Conservation (phyloP, 116 monocot genomes). For the Thalassia testudinum region DNA sequence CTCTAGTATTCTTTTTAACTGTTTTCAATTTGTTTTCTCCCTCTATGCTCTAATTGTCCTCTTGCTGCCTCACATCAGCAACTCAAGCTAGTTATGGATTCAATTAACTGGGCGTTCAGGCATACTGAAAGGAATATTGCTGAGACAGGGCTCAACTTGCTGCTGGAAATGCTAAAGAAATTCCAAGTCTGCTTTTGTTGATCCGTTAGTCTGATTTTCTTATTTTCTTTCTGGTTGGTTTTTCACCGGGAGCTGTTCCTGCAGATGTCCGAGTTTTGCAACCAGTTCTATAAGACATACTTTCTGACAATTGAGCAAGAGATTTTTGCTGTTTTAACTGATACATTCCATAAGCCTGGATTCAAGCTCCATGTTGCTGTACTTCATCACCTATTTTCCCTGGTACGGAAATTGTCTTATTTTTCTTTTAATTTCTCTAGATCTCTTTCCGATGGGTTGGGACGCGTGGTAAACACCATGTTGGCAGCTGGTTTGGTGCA, state of each 20-base stretch:
- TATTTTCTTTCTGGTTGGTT: neutral
- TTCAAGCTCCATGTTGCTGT: conserved; percentile 93
- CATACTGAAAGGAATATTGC: conserved; percentile 99
- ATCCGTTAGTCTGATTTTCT: neutral
- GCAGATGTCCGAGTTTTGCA: conserved; percentile 78
- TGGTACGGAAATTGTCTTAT: conserved; percentile 27
- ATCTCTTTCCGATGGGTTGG: no score
- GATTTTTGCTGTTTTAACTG: conserved; percentile 95
- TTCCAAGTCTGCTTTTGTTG: conserved; percentile 46
- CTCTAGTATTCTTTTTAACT: neutral
- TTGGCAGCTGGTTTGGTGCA: no score
- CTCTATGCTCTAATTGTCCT: neutral
- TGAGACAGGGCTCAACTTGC: conserved; percentile 88
- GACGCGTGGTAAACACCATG: no score
- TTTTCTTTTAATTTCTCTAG: neutral
- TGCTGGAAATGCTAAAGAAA: conserved; percentile 86
- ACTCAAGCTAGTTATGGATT: conserved; percentile 94
- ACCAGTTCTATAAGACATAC: conserved; percentile 91
- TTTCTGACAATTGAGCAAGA: conserved; percentile 90
- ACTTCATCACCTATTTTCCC: conserved; percentile 82
- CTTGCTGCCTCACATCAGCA: conserved; percentile 28
- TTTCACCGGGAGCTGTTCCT: no score
- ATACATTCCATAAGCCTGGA: conserved; percentile 97
- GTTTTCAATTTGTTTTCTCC: neutral
- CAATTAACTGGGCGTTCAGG: conserved; percentile 95